Conservation (phyloP, 1,284 basidiomycete species). For the Caloboletus inedulis region DNA sequence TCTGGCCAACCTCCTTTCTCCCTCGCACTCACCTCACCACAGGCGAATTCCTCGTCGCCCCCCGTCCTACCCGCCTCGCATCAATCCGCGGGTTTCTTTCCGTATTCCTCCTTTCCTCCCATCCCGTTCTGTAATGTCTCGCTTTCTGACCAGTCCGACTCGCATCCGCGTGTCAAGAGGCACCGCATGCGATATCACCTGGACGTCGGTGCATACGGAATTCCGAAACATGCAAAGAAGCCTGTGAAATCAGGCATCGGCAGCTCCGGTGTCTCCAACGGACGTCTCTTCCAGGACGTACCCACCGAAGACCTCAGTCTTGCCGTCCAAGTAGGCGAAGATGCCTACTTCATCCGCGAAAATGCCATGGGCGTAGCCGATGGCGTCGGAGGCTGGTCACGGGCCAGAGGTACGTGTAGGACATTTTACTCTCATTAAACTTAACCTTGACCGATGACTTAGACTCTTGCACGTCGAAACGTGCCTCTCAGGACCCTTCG, state of each 20-base stretch:
- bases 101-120: constrained; percentile 35
- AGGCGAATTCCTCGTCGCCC: constrained; percentile 35
- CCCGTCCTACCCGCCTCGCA: constrained; percentile 39
- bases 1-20: constrained; percentile 35
- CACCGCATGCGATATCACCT: constrained; percentile 55
- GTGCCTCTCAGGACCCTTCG: constrained; percentile 39
- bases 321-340: constrained; percentile 79
- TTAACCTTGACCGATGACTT: background rate
- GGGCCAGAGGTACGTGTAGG: constrained; percentile 28
- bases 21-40: constrained; percentile 46
- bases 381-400: constrained; percentile 88
- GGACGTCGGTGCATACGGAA: constrained; percentile 73
- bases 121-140: constrained; percentile 28
- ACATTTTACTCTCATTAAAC: constrained; percentile 14
- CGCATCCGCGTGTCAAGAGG: constrained; percentile 35
- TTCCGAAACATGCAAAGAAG: constrained; percentile 42
- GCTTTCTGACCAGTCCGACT: constrained; percentile 28
- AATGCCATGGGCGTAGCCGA: constrained; percentile 88
- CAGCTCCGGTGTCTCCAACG: constrained; percentile 15
- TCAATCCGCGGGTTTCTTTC: constrained; percentile 37
- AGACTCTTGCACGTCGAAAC: constrained; percentile 25
- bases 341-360: constrained; percentile 79
- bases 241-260: constrained; percentile 31
- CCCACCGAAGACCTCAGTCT: constrained; percentile 37
- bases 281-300: constrained; percentile 24